Evolutionary conservation across 2,329 filamentous ascomycete genomes (phyloP), one percentile per base, ranked within the genome.

Genomic region (Ophiocordyceps camponoti-saundersi): DNA sequence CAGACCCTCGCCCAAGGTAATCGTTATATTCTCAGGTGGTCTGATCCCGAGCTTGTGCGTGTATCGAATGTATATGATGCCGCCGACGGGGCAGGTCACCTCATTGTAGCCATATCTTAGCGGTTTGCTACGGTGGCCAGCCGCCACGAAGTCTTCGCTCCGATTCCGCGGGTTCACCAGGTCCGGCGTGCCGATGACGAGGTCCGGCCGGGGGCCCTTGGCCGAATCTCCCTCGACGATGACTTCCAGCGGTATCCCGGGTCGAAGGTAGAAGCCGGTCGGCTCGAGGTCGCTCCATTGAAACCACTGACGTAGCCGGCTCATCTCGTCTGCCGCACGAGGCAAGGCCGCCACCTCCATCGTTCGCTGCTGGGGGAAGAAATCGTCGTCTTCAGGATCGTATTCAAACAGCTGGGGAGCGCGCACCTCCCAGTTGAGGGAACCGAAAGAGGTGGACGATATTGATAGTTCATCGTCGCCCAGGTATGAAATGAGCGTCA

Each of bases 21-120:
- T 21, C 15, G 7, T 47, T 8, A 46, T 20, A 16, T 18, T 7
- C 2, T 42, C 36, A 1, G 49, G 45, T 2, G n/a, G 18, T 1
- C 20, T 6, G 22, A 41, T 23, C 7, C 26, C 44, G 0, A 15
- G 2, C 2, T 7, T 2, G 13, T 47, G 13, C 11, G 43, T 30
- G 21, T 50, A 48, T 3, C 43, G 47, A 30, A 50, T 43, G 20
- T 50, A 50, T 3, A 50, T 18, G 20, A 50, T 50, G 8, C 49
- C 49, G 6, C 46, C 49, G 8, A 20, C 3, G 1, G 2, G 6
- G 15, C 20, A n/a, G 2, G 23, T 15, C 11, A 50, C 32, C 0
- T 2, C 18, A 6, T 49, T 42, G 12, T 29, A n/a, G 1, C 46
- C 49, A 20, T 46, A n/a, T 1, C 26, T 2, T 1, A 47, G 20